Evolutionary conservation across 208 protist genomes (phyloP), one percentile per base, ranked within the genome.

Genomic region (Trypanosoma rangeli): DNA sequence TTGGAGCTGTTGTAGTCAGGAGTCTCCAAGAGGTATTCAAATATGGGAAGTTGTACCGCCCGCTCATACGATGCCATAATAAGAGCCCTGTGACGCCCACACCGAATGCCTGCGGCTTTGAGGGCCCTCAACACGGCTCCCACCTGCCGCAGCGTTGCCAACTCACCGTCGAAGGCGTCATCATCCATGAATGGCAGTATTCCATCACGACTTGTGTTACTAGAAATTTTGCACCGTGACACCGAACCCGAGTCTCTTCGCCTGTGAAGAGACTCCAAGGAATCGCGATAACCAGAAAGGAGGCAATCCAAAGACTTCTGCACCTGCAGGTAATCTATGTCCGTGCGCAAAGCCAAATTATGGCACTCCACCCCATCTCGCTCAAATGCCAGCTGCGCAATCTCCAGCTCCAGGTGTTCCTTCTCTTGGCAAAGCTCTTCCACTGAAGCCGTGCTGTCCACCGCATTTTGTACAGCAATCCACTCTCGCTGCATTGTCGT

Each of bases 401-500:
- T 78, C 20, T 54, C 48, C 9, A 65, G 46, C 54, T 78, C 54
- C 58, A 82, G 63, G 13, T 77, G 54, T 35, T 64, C 62, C 69
- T 81, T 68, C 35, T 83, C 78, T 42, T 44, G 39, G 10, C 49
- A 37, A 60, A 80, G 75, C 56, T 87, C 53, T 28, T 35, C 58
- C 28, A 85, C 54, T 15, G 83, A 78, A 24, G 72, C 37, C 13
- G 76, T 64, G 31, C 66, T 81, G 37, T 71, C 65, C 37, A 80
- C 44, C 20, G 64, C 65, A 28, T 67, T 79, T 71, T 88, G 76
- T 69, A 90, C 54, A 65, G 66, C 29, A 68, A 70, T 60, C 83
- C 82, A 92, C 68, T 92, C 88, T 13, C 76, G 48, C 50, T 80
- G 67, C 75, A 94, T 63, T 1, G 78, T 94, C 44, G 64, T 55